phyloP scores from a whole-genome alignment of 2,329 filamentous ascomycete species.

The Didymella exigua region DNA sequence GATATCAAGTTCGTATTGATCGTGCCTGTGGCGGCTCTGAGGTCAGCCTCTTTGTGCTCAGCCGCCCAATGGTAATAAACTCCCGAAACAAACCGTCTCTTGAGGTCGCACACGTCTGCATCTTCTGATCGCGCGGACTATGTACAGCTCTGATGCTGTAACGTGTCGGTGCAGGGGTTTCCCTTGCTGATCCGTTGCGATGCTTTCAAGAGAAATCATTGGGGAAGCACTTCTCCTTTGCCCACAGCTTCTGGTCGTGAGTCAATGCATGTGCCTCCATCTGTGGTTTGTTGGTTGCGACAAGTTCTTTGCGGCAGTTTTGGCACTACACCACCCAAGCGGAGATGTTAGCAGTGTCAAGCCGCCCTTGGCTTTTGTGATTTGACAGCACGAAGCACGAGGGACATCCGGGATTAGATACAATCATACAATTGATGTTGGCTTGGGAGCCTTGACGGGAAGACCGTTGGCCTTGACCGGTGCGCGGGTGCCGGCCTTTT shows the following conservation, averaged over 20 bases:
- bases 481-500: conserved; percentile 60
- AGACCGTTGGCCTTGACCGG: conserved; percentile 62
- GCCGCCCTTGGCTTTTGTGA: neutral
- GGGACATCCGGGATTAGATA: neutral
- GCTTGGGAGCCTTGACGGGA: conserved; percentile 61
- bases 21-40: no score
- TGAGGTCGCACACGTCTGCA: neutral
- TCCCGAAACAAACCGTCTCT: no score
- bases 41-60: no score
- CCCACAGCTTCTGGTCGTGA: conserved; percentile 57
- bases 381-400: neutral
- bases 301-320: conserved; percentile 59
- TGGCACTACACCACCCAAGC: conserved; percentile 49
- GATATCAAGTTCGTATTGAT: no score
- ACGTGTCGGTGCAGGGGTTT: neutral
- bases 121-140: neutral
- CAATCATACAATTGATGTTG: conserved; percentile 54
- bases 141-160: neutral
- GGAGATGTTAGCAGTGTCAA: conserved; percentile 11
- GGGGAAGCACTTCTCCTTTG: conserved; percentile 65
- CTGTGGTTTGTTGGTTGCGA: conserved; percentile 59
- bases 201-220: conserved; percentile 48
- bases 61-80: no score
- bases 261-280: conserved; percentile 60
- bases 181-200: neutral